Base-by-base conservation (phyloP, 305 asterid species). In the Salvia sclarea region DNA sequence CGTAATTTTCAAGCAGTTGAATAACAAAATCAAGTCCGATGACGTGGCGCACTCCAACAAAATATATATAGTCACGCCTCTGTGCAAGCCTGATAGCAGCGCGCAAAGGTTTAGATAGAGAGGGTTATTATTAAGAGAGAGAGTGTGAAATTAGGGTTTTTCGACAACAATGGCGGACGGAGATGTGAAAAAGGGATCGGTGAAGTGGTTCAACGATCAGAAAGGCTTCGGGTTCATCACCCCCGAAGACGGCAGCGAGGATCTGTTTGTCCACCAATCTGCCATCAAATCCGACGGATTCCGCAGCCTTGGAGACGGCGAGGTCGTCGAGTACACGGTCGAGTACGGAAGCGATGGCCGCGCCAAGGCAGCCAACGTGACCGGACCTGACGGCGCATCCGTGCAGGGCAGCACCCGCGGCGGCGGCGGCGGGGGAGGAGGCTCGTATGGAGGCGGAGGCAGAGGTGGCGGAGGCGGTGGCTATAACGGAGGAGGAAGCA, bases 191-290 rank as follows among this genome's bases (percentile, higher is more conserved):
- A 79, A 49, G 78, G 97, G 97, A 0, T 65, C 78, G 0, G 97
- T 91, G 6, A 91, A 91, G 59, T 91, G 97, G 97, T 91, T 91
- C 64, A 87, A 76, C 61, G 93, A 82, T 10, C 88, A 85, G 16
- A 91, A 87, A 60, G 97, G 97, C 0, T 91, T 79, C 25, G 97
- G 97, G 0, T 91, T 91, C 70, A 84, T 91, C 53, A 87, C 96
- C 10, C 97, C 96, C 1, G 87, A 82, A 1, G 96, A 87, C 49
- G 97, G 93, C 0, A 65, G 71, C 53, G 95, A 87, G 21, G 97
- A 91, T 72, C 89, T 88, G 6, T 91, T 91, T 28, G 97, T 91
- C 0, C 97, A 88, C 1, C 95, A 86, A 14, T 82, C 95, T 0
- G 85, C 91, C 16, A 85, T 91, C 74, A 84, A 85, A 64, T 59